Percentiles rank a stretch among this genome's conserved stretches.
Evolutionary conservation across 345 rosid species (phyloP).

Genomic region (Sisymbrium altissimum): DNA sequence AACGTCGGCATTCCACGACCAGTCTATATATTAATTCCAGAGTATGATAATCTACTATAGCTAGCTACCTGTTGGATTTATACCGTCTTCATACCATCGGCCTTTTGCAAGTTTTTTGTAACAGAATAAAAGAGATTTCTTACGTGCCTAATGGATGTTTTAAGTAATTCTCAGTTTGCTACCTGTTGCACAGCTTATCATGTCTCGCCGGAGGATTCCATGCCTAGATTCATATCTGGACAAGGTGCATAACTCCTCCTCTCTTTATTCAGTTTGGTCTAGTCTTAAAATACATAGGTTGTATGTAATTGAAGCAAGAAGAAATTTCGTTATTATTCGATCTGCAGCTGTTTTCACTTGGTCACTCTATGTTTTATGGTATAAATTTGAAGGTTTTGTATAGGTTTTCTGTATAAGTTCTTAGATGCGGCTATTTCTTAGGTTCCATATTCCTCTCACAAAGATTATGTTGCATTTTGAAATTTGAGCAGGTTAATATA

Average conservation of each 20-base stretch:
- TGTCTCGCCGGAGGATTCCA: conserved; percentile 93
- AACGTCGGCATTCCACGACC: too few species aligned
- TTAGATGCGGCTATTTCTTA: neutral
- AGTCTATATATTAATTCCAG: too few species aligned
- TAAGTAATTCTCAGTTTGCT: neutral
- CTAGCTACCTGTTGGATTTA: neutral
- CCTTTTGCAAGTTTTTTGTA: neutral
- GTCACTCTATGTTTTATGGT: neutral
- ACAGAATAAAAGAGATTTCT: neutral
- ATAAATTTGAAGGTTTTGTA: neutral
- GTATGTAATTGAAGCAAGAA: neutral
- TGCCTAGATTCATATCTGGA: conserved; percentile 97
- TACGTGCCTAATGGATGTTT: neutral
- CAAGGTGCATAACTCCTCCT: conserved; percentile 53
- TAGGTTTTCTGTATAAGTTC: neutral
- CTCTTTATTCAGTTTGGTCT: conserved; percentile 13
- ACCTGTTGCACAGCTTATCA: conserved; percentile 57
- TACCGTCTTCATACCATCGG: too few species aligned
- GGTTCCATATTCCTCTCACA: conserved; percentile 13
- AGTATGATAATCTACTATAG: conserved; percentile 1
- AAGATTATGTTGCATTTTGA: conserved; percentile 1
- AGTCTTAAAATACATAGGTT: neutral
- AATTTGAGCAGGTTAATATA: conserved; percentile 76
- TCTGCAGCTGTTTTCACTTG: conserved; percentile 14
- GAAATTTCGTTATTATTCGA: neutral